Percentiles rank a stretch among this genome's conserved stretches.
Conservation (phyloP, 2,329 filamentous ascomycete genomes). For the Penicillium sp. region DNA sequence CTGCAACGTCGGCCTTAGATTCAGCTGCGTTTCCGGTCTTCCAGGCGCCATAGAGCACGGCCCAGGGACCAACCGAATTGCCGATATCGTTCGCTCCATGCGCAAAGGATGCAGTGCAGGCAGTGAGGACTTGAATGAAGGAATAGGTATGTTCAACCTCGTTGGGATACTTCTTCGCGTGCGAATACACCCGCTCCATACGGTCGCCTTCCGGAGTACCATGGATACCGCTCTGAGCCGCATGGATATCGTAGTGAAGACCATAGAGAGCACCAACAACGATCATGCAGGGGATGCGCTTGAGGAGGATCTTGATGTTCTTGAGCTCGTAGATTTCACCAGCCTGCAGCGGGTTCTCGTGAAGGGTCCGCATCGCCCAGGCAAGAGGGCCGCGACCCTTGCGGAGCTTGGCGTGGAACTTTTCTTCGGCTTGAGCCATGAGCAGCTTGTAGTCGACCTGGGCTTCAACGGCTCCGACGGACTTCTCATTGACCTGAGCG, state of each 20-base stretch:
- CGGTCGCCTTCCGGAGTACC: constrained; percentile 75
- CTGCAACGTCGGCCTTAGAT: constrained; percentile 68
- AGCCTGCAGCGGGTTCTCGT: constrained; percentile 73
- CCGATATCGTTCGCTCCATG: constrained; percentile 79
- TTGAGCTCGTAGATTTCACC: constrained; percentile 75
- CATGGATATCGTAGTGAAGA: constrained; percentile 80
- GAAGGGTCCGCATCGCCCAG: constrained; percentile 81
- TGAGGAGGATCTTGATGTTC: constrained; percentile 68
- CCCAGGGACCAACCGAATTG: constrained; percentile 72
- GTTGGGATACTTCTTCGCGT: constrained; percentile 69
- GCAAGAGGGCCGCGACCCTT: constrained; percentile 70
- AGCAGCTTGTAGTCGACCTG: constrained; percentile 67
- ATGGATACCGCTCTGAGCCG: constrained; percentile 70
- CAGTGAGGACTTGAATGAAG: constrained; percentile 60
- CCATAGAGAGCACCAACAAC: constrained; percentile 72
- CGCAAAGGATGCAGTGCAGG: constrained; percentile 57
- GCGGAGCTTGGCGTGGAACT: constrained; percentile 67
- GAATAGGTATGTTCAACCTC: constrained; percentile 68
- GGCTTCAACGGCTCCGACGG: constrained; percentile 53
- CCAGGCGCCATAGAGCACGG: constrained; percentile 72
- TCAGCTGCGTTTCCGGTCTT: constrained; percentile 63
- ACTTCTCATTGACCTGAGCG: constrained; percentile 41
- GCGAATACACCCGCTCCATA: constrained; percentile 70
- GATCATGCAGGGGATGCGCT: constrained; percentile 71
- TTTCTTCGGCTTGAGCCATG: constrained; percentile 60